Evolutionary conservation across 1,284 basidiomycete genomes (phyloP).

Genomic region (Irpex sp.): DNA sequence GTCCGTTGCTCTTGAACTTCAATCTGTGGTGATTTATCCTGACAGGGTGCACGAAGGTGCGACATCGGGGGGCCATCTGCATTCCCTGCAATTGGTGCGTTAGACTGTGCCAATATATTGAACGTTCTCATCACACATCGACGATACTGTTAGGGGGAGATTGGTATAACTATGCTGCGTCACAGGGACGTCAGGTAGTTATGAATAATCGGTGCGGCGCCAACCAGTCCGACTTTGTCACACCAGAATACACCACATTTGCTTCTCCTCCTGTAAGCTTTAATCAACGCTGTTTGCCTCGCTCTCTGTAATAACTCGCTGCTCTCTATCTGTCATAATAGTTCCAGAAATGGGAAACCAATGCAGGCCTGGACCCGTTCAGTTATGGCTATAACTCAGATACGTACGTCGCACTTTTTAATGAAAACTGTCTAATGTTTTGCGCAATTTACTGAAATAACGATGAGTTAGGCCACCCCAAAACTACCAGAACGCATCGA

Average conservation of each 20-base stretch:
- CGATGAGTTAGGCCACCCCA: conserved; percentile 10
- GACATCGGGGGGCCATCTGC: conserved; percentile 51
- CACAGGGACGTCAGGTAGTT: conserved; percentile 47
- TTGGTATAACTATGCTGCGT: conserved; percentile 47
- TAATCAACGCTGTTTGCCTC: background rate
- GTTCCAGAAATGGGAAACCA: conserved; percentile 50
- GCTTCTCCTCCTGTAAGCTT: conserved; percentile 33
- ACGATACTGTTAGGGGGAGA: conserved; percentile 15
- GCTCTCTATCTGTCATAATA: background rate
- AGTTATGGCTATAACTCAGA: conserved; percentile 31
- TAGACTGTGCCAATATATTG: background rate
- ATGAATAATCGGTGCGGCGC: conserved; percentile 51
- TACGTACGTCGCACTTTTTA: conserved; percentile 11
- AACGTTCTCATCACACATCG: conserved; percentile 22
- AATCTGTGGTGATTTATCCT: background rate
- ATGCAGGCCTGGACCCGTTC: conserved; percentile 47
- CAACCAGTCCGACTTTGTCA: conserved; percentile 49
- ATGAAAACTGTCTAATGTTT: conserved; percentile 13
- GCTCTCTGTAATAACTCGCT: background rate
- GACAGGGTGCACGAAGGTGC: conserved; percentile 37
- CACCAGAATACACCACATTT: conserved; percentile 54
- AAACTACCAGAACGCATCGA: conserved; percentile 15
- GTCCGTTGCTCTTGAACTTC: conserved; percentile 27
- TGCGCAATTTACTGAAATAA: conserved; percentile 31
- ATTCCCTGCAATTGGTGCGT: conserved; percentile 16